A percentile compares a stretch with the other conserved stretches of the same genome.
Evolutionary conservation across 2,329 filamentous ascomycete species (phyloP).

Genomic region (Claviceps maximensis): DNA sequence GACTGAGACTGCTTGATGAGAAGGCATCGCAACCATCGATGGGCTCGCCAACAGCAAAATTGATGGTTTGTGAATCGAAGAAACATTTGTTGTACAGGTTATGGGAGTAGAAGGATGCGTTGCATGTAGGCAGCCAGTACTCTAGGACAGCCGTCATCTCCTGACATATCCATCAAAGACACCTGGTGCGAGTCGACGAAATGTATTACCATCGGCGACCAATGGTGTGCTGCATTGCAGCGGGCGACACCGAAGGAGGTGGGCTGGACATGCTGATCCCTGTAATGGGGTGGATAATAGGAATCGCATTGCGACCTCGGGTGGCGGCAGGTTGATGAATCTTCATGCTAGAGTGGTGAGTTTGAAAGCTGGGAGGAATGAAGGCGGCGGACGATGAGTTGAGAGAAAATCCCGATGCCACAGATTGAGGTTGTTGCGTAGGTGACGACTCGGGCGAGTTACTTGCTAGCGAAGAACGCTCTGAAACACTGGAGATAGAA

Average conservation of each 20-base stretch:
- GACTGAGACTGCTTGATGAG: slow-evolving; percentile 4
- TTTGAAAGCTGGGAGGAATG: slow-evolving; percentile 51
- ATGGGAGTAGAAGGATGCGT: slow-evolving; percentile 12
- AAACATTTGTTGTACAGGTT: slow-evolving; percentile 36
- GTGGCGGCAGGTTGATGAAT: slow-evolving; percentile 84
- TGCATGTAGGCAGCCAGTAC: slow-evolving; percentile 16
- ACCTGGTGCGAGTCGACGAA: slow-evolving; percentile 14
- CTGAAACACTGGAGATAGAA: slow-evolving; percentile 84
- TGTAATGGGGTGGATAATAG: slow-evolving; percentile 91
- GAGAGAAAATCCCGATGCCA: slow-evolving; percentile 64
- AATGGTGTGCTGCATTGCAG: slow-evolving; percentile 44
- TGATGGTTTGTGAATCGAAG: slow-evolving; percentile 28
- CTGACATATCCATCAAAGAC: slow-evolving; percentile 20
- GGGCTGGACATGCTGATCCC: slow-evolving; percentile 82
- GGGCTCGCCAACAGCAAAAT: slow-evolving; percentile 11
- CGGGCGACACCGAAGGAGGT: slow-evolving; percentile 56
- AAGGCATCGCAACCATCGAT: slow-evolving; percentile 17
- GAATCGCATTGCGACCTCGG: slow-evolving; percentile 86
- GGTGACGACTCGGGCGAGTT: slow-evolving; percentile 88
- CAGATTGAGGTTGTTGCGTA: slow-evolving; percentile 71
- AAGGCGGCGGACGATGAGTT: slow-evolving; percentile 55
- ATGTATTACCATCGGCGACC: slow-evolving; percentile 39
- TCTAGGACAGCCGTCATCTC: slow-evolving; percentile 11
- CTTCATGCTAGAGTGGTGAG: slow-evolving; percentile 56
- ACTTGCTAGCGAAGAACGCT: slow-evolving; percentile 88